These are phyloP conservation scores for Colletotrichum orchidophilum DNA, from an alignment of 2,329 filamentous ascomycete species.

Conservation along the genomic window DNA sequence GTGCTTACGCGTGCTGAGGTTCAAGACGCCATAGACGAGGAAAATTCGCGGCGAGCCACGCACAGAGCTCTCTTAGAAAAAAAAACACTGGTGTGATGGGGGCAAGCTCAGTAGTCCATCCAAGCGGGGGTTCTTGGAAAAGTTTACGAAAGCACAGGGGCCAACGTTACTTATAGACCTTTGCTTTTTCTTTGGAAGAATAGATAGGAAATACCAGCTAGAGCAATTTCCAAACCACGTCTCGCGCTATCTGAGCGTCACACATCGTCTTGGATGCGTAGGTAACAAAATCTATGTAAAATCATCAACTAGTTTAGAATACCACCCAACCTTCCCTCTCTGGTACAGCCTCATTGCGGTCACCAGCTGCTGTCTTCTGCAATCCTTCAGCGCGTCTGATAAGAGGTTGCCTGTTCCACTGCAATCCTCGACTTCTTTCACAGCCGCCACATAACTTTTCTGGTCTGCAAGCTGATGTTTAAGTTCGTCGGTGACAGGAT, in stretches of 20 bases:
- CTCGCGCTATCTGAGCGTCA: not conserved
- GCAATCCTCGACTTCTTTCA: not conserved
- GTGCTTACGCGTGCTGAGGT: too few species aligned
- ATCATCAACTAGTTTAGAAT: conserved; percentile 2
- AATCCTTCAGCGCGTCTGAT: not conserved
- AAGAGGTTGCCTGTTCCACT: not conserved
- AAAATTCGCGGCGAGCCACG: too few species aligned
- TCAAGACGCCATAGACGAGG: too few species aligned
- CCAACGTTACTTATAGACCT: not conserved
- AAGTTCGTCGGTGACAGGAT: not conserved
- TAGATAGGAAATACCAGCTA: not conserved
- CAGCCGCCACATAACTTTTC: not conserved
- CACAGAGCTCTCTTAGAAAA: too few species aligned
- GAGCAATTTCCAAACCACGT: not conserved
- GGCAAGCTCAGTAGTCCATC: too few species aligned
- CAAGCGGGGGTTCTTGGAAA: too few species aligned
- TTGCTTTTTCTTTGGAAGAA: not conserved
- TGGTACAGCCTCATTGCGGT: conserved; percentile 1
- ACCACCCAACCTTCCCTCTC: conserved; percentile 2
- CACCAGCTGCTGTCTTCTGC: not conserved
- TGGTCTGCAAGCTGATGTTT: not conserved
- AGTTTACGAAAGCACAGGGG: too few species aligned
- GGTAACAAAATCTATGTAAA: not conserved
- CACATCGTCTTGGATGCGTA: not conserved
- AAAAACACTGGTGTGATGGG: too few species aligned